Evolutionary conservation across 257 asterid genomes (phyloP), one percentile per base, ranked within the genome.

Genomic region (Ajuga chamaepitys): DNA sequence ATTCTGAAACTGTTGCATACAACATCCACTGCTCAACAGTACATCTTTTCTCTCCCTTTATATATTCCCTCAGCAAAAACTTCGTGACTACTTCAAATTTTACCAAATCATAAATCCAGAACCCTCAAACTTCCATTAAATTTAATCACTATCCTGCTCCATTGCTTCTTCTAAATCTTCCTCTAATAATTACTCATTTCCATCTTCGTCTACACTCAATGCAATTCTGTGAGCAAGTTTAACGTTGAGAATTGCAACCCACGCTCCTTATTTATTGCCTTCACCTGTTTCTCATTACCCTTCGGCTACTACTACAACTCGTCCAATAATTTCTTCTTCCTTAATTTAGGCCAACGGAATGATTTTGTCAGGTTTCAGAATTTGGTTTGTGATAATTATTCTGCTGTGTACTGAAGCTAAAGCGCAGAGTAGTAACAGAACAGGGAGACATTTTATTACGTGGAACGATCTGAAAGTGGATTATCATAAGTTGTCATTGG

Each of bases 381-480:
- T 2, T 5, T 75, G 65, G 53, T 10, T 71, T 66, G 10, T 74
- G 0, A n/a, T n/a, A n/a, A n/a, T n/a, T n/a, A n/a, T n/a, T n/a
- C 5, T 30, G 37, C 37, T 30, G 57, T 62, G 8, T 13, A n/a
- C 37, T 1, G 70, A 13, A 20, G 46, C 46, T 50, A 62, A 64
- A 37, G 62, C 56, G 2, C 34, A 14, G 16, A 68, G 46, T 30
- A 0, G 37, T 17, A 40, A 3, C 16, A 14, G 54, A 7, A 10
- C 14, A 8, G 71, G 13, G 25, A 67, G 50, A 32, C 69, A 60
- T 26, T 82, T 28, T 16, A 77, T 92, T 10, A 84, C 87, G 13
- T 86, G 97, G 98, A 70, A 66, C 34, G 98, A 91, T 41, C 54
- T 88, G 82, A 81, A 46, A 12, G 41, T 83, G 47, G 67, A 67